phyloP scores from a whole-genome alignment of 345 rosid species.

The Populus nigra region DNA sequence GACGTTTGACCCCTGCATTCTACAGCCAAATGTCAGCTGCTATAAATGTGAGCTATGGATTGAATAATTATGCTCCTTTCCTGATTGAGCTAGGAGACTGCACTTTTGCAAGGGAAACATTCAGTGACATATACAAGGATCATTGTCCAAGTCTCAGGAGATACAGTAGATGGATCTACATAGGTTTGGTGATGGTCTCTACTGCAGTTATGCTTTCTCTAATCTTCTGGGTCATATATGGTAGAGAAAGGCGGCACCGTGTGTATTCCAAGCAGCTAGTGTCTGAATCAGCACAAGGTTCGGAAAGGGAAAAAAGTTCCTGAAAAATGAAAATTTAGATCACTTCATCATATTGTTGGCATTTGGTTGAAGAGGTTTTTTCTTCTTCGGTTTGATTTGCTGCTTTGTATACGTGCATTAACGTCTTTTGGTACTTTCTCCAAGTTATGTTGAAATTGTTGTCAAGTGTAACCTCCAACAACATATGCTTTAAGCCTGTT shows the following conservation, averaged over 20 bases:
- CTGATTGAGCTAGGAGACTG: conserved; percentile 69
- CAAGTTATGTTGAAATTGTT: not conserved
- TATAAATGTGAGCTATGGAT: conserved; percentile 52
- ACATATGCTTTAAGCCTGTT: not conserved
- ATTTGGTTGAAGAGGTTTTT: not conserved
- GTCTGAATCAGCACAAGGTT: conserved; percentile 1
- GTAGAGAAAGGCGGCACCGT: conserved; percentile 62
- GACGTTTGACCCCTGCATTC: conserved; percentile 70
- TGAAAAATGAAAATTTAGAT: not conserved
- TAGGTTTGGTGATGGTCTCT: conserved; percentile 68
- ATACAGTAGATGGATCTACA: conserved; percentile 60
- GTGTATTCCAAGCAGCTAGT: conserved; percentile 21
- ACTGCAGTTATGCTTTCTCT: conserved; percentile 88
- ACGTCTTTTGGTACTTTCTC: not conserved
- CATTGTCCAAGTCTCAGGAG: conserved; percentile 64
- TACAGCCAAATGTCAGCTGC: conserved; percentile 67
- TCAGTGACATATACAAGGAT: conserved; percentile 49
- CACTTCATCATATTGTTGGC: not conserved
- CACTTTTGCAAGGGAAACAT: conserved; percentile 73
- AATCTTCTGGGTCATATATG: conserved; percentile 67
- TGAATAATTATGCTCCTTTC: conserved; percentile 62
- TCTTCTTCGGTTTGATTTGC: not conserved
- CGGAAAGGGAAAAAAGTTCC: conserved; percentile 10
- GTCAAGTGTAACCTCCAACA: not conserved
- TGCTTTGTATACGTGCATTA: not conserved